Conservation (phyloP, 306 rosid genomes). For the Vigna unguiculata region DNA sequence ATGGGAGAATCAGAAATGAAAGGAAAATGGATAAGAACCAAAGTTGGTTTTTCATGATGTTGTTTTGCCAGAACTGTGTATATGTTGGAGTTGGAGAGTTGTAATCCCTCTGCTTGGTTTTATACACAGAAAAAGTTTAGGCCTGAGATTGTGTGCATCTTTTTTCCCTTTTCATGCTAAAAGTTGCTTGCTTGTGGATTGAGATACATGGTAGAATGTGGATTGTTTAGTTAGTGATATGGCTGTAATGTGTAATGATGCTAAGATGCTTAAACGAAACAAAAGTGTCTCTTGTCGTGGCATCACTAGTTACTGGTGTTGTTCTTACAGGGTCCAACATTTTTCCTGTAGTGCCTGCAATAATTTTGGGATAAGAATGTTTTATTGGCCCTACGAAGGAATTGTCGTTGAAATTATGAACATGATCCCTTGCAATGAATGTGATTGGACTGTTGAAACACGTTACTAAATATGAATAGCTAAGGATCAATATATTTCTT, state of each 20-base stretch:
- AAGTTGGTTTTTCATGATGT: conserved; percentile 51
- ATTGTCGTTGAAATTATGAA: neutral
- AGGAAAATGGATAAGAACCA: conserved; percentile 40
- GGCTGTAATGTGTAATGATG: conserved; percentile 42
- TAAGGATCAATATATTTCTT: conserved; percentile 19
- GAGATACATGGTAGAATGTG: conserved; percentile 19
- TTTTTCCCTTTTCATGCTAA: conserved; percentile 27
- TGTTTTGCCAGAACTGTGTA: neutral
- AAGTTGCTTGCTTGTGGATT: conserved; percentile 60
- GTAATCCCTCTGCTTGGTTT: conserved; percentile 30
- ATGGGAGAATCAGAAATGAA: conserved; percentile 41
- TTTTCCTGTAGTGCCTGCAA: neutral
- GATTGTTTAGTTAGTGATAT: neutral
- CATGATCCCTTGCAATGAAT: neutral
- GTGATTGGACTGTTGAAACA: conserved; percentile 7
- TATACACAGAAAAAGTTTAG: conserved; percentile 43
- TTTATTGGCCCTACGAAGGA: neutral
- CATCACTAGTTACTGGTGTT: conserved; percentile 12
- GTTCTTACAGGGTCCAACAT: conserved; percentile 44
- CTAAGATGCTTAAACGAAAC: conserved; percentile 52
- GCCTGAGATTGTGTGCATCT: neutral
- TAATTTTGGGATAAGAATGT: neutral
- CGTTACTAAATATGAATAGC: neutral
- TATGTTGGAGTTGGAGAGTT: conserved; percentile 12
- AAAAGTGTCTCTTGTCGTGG: conserved; percentile 52